Base-by-base conservation (phyloP, 106 monocot genomes). In the Narthecium ossifragum region DNA sequence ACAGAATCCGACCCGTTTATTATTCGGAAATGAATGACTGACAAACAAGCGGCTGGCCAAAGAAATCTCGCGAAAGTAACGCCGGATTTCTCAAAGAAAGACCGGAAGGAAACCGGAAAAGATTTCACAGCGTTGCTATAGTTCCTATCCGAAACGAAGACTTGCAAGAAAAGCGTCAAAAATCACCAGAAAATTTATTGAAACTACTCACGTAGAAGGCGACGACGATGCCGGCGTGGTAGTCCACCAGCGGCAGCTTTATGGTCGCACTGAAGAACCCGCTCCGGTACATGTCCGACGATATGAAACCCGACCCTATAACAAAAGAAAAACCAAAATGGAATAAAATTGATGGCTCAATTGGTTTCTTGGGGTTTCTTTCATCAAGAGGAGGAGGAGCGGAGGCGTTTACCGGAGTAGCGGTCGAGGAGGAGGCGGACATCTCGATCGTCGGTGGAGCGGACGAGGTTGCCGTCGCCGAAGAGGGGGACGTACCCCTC, bases 241-340 rank as follows among this genome's bases (percentile, higher is more conserved):
- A 85, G 57, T 77, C 81, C 1, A 77, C 81, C 1, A 77, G 53
- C n/a, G 85, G 85, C 26, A 85, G 64, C 67, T 77, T 77, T 67
- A 85, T 85, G 12, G 66, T 63, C 3, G 85, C 85, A 32, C 85
- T 85, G 73, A 85, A 85, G 45, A 81, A 62, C 7, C 85, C 85
- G 34, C 81, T 67, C 20, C 59, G 46, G 28, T 80, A 85, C 57
- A 75, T 62, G 14, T 64, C 70, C 52, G 74, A 77, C 12, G 85
- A 85, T 21, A 77, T 81, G 72, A 85, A 85, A 8, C 85, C 85
- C 0, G 85, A 81, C 0, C 85, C 85, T 85, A 39, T 5, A 15
- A 20, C 1, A 1, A 23, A 11, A 52, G 30, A 10, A 18, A 48
- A 39, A 32, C 49, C 22, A 54, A 63, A n/a, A 21, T 37, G 17